A percentile compares a stretch with the other conserved stretches of the same genome.
phyloP scores from a whole-genome alignment of 495 filamentous ascomycete species.

The Geoglossum glabrum region DNA sequence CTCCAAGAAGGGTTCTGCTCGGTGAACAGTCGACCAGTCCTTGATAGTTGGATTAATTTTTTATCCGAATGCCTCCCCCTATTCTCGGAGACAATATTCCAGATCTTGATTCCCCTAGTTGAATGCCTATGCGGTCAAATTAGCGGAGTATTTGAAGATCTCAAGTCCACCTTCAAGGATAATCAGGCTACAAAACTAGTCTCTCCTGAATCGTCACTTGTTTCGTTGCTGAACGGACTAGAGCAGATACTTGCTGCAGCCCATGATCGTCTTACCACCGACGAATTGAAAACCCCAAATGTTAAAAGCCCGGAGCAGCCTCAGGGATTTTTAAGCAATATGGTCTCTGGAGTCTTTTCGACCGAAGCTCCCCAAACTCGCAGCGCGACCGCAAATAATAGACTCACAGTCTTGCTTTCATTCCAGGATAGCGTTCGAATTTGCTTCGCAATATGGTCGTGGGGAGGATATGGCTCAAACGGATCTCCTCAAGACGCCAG shows the following conservation, averaged over 20 bases:
- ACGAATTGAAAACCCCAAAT: slow-evolving; percentile 46
- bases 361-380: slow-evolving; percentile 56
- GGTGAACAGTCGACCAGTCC: slow-evolving; percentile 45
- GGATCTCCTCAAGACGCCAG: slow-evolving; percentile 36
- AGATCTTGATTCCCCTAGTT: slow-evolving; percentile 73
- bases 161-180: slow-evolving; percentile 35
- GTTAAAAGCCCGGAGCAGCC: slow-evolving; percentile 66
- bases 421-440: slow-evolving; percentile 89
- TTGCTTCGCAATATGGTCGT: slow-evolving; percentile 88
- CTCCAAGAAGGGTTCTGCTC: slow-evolving; percentile 67
- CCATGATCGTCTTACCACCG: slow-evolving; percentile 61
- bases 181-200: slow-evolving; percentile 9
- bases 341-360: slow-evolving; percentile 83
- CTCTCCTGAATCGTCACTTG: slow-evolving; percentile 45
- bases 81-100: slow-evolving; percentile 65
- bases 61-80: slow-evolving; percentile 70
- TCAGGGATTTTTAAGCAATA: slow-evolving; percentile 88
- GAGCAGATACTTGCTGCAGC: slow-evolving; percentile 76
- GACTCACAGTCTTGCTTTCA: slow-evolving; percentile 81
- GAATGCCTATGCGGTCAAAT: slow-evolving; percentile 73
- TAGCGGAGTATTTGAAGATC: slow-evolving; percentile 38
- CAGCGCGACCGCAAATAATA: slow-evolving; percentile 70
- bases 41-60: slow-evolving; percentile 82
- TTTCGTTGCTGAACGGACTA: slow-evolving; percentile 67
- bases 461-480: slow-evolving; percentile 47